Base-by-base conservation (phyloP, 345 rosid species). In the Trapa incisa region DNA sequence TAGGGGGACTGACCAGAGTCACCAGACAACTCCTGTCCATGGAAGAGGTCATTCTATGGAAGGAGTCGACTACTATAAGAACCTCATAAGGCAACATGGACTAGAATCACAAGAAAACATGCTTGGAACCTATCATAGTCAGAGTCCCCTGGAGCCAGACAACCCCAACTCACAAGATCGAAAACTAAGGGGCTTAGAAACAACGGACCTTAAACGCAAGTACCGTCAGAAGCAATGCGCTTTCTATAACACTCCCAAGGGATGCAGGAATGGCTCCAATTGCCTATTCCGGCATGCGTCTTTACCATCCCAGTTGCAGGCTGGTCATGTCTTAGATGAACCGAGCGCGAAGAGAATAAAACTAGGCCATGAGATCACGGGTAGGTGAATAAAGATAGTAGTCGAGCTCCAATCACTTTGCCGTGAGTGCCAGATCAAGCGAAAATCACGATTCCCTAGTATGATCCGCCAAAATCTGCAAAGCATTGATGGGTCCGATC, bases 21-120 rank as follows among this genome's bases (percentile, higher is more conserved):
- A 58, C 37, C 13, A 29, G 15, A 10, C 33, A 2, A 58, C 33
- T 2, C 37, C n/a, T 22, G 29, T 22, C 29, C 29, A 22, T 22
- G 29, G 29, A 22, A 76, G 65, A 54, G 37, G 62, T 57, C 75
- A 73, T 16, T 61, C 67, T 15, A 56, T 65, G 78, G 86, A 75
- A 80, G 81, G 82, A 72, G 4, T 67, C 52, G 68, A 74, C 78
- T 82, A 86, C 78, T 58, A 81, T 75, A 86, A 86, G 79, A 79
- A 84, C 50, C 85, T 91, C 12, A 84, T 88, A 17, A 85, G 81
- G 79, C 77, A 79, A 72, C 92, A 88, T 81, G 96, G 96, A 42
- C 68, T 65, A 38, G 81, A 64, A 52, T 76, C 67, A 76, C 72
- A 67, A 58, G 77, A 80, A 67, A 63, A 17, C 67, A 64, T 8